Evolutionary conservation across 1,284 basidiomycete species (phyloP).

Genomic region (Pholiota adiposa): DNA sequence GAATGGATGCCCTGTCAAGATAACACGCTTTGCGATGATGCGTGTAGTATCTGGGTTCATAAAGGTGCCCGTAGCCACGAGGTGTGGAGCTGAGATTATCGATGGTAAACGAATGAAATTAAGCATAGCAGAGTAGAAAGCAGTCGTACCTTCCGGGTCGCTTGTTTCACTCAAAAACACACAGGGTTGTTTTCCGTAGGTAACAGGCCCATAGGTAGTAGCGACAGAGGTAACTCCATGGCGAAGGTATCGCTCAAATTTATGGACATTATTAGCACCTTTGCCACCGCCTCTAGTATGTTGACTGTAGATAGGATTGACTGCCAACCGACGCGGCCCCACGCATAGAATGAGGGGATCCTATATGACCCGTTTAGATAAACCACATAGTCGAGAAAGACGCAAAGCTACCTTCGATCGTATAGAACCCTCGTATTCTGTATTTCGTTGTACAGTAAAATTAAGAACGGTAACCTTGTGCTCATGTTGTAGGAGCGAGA

Average conservation of each 20-base stretch:
- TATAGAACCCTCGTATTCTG: constrained; percentile 89
- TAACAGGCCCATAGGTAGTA: constrained; percentile 88
- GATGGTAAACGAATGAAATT: constrained; percentile 3
- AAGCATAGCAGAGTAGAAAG: neutral
- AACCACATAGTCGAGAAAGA: neutral
- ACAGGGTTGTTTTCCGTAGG: constrained; percentile 87
- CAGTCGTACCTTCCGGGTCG: constrained; percentile 60
- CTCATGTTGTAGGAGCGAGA: constrained; percentile 91
- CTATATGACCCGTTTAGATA: constrained; percentile 40
- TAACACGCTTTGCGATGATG: constrained; percentile 90
- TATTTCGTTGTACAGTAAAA: constrained; percentile 94
- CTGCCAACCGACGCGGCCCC: constrained; percentile 83
- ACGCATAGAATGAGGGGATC: constrained; percentile 90
- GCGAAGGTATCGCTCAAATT: constrained; percentile 92
- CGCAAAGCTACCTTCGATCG: constrained; percentile 77
- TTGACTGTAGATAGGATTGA: constrained; percentile 92
- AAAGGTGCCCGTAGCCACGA: constrained; percentile 93
- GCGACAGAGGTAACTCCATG: constrained; percentile 83
- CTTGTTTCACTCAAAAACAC: constrained; percentile 72
- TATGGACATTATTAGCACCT: constrained; percentile 96
- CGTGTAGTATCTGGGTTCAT: constrained; percentile 90
- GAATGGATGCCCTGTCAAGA: constrained; percentile 96
- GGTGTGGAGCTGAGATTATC: constrained; percentile 63
- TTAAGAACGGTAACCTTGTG: constrained; percentile 96
- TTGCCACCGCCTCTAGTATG: constrained; percentile 89